Base-by-base conservation (phyloP, 768 basidiomycete genomes). In the Agrocybe praecox region DNA sequence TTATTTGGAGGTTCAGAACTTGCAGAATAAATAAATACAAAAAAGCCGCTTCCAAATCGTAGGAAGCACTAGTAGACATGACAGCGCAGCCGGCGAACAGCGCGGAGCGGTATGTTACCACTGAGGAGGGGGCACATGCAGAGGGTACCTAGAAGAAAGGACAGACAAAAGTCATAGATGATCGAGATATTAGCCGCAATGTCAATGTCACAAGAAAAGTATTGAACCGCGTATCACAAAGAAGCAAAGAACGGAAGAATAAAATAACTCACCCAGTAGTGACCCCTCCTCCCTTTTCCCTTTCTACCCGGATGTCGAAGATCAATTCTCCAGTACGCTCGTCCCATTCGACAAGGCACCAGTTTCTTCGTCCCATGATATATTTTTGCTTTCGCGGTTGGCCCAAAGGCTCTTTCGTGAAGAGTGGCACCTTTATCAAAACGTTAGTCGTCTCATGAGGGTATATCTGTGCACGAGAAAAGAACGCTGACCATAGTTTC, bases 321-420 rank as follows among this genome's bases (percentile, higher is more conserved):
- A 83, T 72, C 62, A 98, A 64, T 6, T 90, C 88, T 0, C 88
- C 87, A 6, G 81, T 80, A 2, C 64, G 50, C 14, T 69, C 64
- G 44, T 90, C 83, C 76, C 83, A 87, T 29, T 79, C 72, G 8
- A 92, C 84, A 34, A 80, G 79, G 65, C 90, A 90, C 87, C 93
- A 98, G 69, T 98, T 98, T 34, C 96, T 82, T 53, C 84, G 76
- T 2, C 92, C 93, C 87, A 95, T 95, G 55, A 97, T 87, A 64
- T 81, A 87, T 65, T 86, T 90, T 53, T 87, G 84, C 69, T 92
- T 92, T 34, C 89, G 82, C n/a, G 78, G 57, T 26, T 80, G 76
- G 0, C 94, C 96, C 61, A 92, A 84, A 1, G 95, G 84, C 42
- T 96, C 94, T 12, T 76, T 78, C 9, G 75, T 66, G 71, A 97